Base-by-base conservation (phyloP, 192 early-diverging fungal species). In the Umbelopsis ramanniana region DNA sequence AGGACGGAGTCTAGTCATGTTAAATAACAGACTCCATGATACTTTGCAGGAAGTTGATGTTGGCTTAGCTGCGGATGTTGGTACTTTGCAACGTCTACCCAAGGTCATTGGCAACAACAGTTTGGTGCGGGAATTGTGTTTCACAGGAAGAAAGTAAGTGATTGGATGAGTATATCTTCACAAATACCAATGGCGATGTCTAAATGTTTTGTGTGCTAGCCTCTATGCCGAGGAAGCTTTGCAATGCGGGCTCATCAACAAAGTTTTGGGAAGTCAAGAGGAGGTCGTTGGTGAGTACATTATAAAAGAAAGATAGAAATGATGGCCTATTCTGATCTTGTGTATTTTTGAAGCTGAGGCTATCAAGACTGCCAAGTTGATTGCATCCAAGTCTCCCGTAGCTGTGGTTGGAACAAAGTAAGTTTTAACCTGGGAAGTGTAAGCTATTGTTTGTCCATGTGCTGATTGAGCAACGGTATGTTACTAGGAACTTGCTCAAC, bases 31-130 rank as follows among this genome's bases (percentile, higher is more conserved):
- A 7, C 8, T 12, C 40, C 11, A 43, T 43, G 17, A 5, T 52
- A 46, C 8, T 73, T 74, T 50, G 4, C 77, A 86, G 84, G 93
- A 98, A 83, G 93, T 97, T 21, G 95, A 97, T 79, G 86, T 97
- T 81, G 96, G 94, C 10, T 73, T 99, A 76, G 94, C 95, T 24
- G 97, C 97, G 7, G 97, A 99, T 78, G 79, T 95, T 24, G 95
- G 86, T 45, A 96, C 95, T 29, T 86, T 99, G 67, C 97, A 99
- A 83, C 89, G 97, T 29, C 83, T 99, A 23, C 96, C 96, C 63
- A 98, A 98, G 83, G 85, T 97, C 7, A 94, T 95, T 55, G 96
- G 93, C 26, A 98, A 97, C 82, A 81, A 89, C 70, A 90, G 90
- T 78, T 91, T 93, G 90, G 91, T 97, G 40, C 93, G 95, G 75